Evolutionary conservation across 768 basidiomycete species (phyloP).

Genomic region (Lactarius sanguifluus): DNA sequence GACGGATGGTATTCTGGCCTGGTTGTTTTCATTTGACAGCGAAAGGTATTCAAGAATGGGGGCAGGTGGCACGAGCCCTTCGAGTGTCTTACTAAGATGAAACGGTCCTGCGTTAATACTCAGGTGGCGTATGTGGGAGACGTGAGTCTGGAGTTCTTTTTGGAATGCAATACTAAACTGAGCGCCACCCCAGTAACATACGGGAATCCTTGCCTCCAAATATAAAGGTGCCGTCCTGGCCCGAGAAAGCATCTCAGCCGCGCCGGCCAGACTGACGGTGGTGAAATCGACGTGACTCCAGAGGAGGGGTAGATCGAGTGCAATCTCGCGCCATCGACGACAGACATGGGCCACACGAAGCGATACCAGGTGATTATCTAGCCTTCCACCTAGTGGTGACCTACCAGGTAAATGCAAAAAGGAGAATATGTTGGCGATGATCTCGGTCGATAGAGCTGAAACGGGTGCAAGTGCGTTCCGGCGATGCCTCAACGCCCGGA

Average conservation of each 20-base stretch:
- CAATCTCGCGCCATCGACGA: constrained; percentile 25
- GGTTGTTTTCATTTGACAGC: background rate
- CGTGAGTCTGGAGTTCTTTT: background rate
- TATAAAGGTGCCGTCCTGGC: background rate
- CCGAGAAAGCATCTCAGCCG: constrained; percentile 13
- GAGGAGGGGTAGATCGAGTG: constrained; percentile 18
- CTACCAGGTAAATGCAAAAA: background rate
- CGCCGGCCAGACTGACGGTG: background rate
- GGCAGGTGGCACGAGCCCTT: background rate
- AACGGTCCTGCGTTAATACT: background rate
- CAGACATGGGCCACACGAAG: constrained; percentile 21
- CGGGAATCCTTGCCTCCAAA: background rate
- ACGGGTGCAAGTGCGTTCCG: background rate
- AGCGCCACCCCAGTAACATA: background rate
- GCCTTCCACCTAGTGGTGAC: background rate
- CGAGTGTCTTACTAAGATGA: background rate
- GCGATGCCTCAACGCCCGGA: background rate
- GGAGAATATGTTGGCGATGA: background rate
- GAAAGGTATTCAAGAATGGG: background rate
- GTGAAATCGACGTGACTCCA: constrained; percentile 16
- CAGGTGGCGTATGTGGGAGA: background rate
- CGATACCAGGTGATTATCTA: background rate
- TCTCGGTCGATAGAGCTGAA: background rate
- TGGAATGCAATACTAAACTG: background rate
- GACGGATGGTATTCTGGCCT: background rate